phyloP scores from a whole-genome alignment of 768 basidiomycete genomes.

The Tylopilus intermedius region DNA sequence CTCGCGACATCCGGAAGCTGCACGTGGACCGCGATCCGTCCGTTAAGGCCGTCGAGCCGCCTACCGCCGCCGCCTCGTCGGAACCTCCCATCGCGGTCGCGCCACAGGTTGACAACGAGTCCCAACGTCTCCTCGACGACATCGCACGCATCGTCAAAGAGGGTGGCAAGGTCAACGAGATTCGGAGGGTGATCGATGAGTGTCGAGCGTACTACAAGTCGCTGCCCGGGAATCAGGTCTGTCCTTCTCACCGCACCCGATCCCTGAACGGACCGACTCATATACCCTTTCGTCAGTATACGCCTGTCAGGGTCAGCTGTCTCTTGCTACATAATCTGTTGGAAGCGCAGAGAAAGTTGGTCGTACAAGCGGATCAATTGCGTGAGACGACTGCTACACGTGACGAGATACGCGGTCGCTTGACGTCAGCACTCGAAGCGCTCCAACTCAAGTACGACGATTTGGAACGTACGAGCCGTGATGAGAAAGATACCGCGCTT shows the following conservation, averaged over 20 bases:
- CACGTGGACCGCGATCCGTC: constrained; percentile 51
- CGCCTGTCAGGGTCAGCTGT: constrained; percentile 46
- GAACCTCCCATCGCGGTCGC: constrained; percentile 16
- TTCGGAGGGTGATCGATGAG: constrained; percentile 49
- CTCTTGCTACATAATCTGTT: constrained; percentile 48
- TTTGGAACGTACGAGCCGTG: constrained; percentile 35
- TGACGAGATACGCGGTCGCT: constrained; percentile 28
- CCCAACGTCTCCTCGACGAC: constrained; percentile 49
- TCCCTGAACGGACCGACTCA: constrained; percentile 11
- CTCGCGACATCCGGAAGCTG: constrained; percentile 45
- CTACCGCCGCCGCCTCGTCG: constrained; percentile 1
- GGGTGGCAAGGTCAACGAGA: constrained; percentile 48
- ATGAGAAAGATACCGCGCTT: constrained; percentile 50
- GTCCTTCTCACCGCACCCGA: background rate
- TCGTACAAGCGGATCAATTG: constrained; percentile 31
- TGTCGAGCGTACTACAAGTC: constrained; percentile 43
- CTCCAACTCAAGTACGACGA: constrained; percentile 39
- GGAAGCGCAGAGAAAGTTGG: constrained; percentile 42
- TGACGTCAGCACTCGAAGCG: constrained; percentile 34
- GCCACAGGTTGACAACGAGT: constrained; percentile 36
- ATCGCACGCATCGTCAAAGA: constrained; percentile 51
- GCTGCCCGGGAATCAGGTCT: constrained; percentile 45
- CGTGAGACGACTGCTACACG: constrained; percentile 30
- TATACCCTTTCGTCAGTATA: constrained; percentile 34
- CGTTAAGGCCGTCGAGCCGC: constrained; percentile 11